These are phyloP conservation scores for Suillus subalutaceus DNA, from an alignment of 768 basidiomycete species.

Conservation along the genomic window DNA sequence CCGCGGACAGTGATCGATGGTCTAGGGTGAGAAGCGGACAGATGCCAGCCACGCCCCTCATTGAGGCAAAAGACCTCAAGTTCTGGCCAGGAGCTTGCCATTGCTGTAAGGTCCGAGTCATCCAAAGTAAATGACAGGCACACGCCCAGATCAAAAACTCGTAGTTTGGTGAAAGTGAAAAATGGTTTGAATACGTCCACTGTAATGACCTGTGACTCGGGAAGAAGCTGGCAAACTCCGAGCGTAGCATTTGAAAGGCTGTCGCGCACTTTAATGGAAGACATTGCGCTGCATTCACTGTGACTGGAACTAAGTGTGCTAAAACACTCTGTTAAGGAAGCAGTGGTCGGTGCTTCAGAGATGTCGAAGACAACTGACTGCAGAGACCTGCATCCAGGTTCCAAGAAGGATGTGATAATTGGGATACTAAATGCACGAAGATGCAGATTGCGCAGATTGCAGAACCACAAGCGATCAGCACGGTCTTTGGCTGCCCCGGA, in stretches of 20 bases:
- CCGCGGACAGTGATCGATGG: constrained; percentile 2
- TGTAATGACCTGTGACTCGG: not conserved
- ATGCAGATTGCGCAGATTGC: not conserved
- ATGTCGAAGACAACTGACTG: constrained; percentile 3
- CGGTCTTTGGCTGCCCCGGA: not conserved
- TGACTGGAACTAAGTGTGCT: not conserved
- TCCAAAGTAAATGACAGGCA: constrained; percentile 5
- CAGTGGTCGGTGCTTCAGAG: constrained; percentile 3
- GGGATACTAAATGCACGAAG: constrained; percentile 4
- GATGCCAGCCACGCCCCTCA: constrained; percentile 2
- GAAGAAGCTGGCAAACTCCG: constrained; percentile 1
- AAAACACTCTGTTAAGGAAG: constrained; percentile 8
- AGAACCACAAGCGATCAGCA: not conserved
- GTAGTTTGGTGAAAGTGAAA: constrained; percentile 7
- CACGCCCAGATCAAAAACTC: constrained; percentile 7
- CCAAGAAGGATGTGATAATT: not conserved
- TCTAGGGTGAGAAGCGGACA: not conserved
- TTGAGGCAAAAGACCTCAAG: constrained; percentile 6
- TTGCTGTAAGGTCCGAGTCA: constrained; percentile 4
- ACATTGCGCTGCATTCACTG: not conserved
- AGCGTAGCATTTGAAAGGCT: not conserved
- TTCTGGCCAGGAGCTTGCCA: constrained; percentile 10
- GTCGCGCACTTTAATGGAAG: not conserved
- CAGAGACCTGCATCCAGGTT: constrained; percentile 3
- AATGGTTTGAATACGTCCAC: constrained; percentile 4